phyloP scores from a whole-genome alignment of 2,329 filamentous ascomycete genomes.

The Stemphylium lycopersici region DNA sequence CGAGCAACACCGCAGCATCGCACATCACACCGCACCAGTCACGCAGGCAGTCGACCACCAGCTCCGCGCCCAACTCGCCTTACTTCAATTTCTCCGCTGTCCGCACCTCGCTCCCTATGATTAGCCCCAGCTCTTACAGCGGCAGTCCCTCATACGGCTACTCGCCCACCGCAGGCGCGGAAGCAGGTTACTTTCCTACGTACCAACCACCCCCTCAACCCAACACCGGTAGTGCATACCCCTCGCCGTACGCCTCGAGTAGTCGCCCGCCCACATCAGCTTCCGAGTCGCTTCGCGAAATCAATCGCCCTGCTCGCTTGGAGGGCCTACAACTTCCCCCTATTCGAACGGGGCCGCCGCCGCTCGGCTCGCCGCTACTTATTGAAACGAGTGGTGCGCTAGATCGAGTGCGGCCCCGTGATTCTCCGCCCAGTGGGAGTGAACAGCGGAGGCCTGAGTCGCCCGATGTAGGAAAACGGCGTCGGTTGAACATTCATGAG shows the following conservation, averaged over 20 bases:
- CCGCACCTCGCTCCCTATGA: slow-evolving; percentile 43
- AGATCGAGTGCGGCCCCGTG: slow-evolving; percentile 31
- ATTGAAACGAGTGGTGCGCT: slow-evolving; percentile 28
- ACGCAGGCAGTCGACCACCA: slow-evolving; percentile 40
- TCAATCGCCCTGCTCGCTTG: slow-evolving; percentile 31
- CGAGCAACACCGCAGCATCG: slow-evolving; percentile 29
- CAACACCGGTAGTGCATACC: slow-evolving; percentile 28
- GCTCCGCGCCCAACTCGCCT: slow-evolving; percentile 44
- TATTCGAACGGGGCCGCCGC: slow-evolving; percentile 42
- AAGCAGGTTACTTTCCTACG: slow-evolving; percentile 42
- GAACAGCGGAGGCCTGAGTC: slow-evolving; percentile 38
- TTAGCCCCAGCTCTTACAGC: slow-evolving; percentile 43
- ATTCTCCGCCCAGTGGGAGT: slow-evolving; percentile 33
- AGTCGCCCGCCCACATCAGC: slow-evolving; percentile 34
- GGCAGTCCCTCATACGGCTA: slow-evolving; percentile 44
- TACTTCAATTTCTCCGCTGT: slow-evolving; percentile 44
- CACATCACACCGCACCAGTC: slow-evolving; percentile 38
- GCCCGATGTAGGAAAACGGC: slow-evolving; percentile 42
- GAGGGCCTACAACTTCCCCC: slow-evolving; percentile 46
- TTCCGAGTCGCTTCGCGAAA: slow-evolving; percentile 37
- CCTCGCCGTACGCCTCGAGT: slow-evolving; percentile 36
- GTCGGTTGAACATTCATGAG: slow-evolving; percentile 47
- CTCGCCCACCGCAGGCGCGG: slow-evolving; percentile 42
- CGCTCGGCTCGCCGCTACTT: slow-evolving; percentile 40
- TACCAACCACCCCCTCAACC: slow-evolving; percentile 37